Evolutionary conservation across 2,329 filamentous ascomycete genomes (phyloP), one percentile per base, ranked within the genome.

Genomic region (Fusarium nisikadoi): DNA sequence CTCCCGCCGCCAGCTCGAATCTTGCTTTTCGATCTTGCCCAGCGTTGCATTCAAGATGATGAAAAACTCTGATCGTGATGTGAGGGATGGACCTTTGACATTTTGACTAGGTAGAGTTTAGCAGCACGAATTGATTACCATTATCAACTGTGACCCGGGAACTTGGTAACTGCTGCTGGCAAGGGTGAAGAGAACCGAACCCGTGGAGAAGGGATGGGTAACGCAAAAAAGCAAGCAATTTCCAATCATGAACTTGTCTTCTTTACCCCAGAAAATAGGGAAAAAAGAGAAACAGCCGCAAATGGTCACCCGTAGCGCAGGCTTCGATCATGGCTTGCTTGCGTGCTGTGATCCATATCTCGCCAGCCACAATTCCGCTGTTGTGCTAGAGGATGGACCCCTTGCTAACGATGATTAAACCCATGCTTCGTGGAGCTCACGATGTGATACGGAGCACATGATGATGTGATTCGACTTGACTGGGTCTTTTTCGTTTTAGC

Each of bases 201-300:
- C 47, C 54, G 63, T 56, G 67, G 67, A 67, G 54, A 65, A 52
- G 33, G 23, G 47, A 25, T 71, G 27, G 29, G 29, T 36, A 49
- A 54, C 25, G 47, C 29, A 27, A 68, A 76, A 72, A 75, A 70
- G 68, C 62, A 76, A 75, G 43, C 41, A 65, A 53, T 62, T 38
- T 16, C 35, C 41, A 56, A 45, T 50, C 50, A 43, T 39, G 41
- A 68, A 68, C 53, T 54, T 45, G 41, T 23, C 49, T 64, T 47
- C 31, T 43, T 62, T 76, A 76, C 74, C 74, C 72, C 74, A 76
- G 74, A 66, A 73, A 76, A 72, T 70, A 49, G 53, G 33, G 33
- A 4, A 27, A 20, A 49, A 38, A 45, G 55, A 52, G 35, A 70
- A 52, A 41, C 60, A 54, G 35, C 31, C 61, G 54, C 62, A 62